phyloP scores from a whole-genome alignment of 148 eudicot species.

The Chenopodium formosanum region DNA sequence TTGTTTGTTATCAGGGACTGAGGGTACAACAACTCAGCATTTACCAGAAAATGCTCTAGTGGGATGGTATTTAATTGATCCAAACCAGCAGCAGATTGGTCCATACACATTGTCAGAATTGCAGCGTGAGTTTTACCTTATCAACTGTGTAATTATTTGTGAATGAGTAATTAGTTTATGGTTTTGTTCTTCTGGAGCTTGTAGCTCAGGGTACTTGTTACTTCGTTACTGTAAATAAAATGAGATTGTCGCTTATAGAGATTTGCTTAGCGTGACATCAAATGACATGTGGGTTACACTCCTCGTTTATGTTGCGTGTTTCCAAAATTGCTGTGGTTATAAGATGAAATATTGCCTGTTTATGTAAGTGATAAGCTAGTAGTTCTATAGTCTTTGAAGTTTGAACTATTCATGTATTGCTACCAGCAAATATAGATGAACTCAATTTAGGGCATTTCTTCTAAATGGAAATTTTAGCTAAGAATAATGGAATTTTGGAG shows the following conservation, averaged over 20 bases:
- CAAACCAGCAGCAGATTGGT: slow-evolving; percentile 71
- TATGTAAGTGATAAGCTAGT: too few species aligned
- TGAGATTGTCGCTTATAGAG: not conserved
- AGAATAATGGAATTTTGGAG: not conserved
- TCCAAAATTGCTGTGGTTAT: not conserved
- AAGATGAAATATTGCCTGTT: not conserved
- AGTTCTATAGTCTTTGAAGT: not conserved
- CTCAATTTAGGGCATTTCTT: too few species aligned
- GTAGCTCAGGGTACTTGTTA: too few species aligned
- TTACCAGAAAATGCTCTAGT: slow-evolving; percentile 34
- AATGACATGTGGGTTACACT: not conserved
- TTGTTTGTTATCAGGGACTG: slow-evolving; percentile 21
- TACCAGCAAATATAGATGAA: not conserved
- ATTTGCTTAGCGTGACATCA: not conserved
- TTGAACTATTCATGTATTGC: not conserved
- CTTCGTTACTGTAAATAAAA: too few species aligned
- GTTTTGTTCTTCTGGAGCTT: not conserved
- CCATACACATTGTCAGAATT: slow-evolving; percentile 75
- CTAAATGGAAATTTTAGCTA: not conserved
- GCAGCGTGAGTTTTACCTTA: slow-evolving; percentile 47
- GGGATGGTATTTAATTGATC: slow-evolving; percentile 84
- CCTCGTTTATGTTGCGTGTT: not conserved
- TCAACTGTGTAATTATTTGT: not conserved
- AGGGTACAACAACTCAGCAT: slow-evolving; percentile 3
- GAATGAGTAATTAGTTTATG: not conserved